Percentiles rank a stretch among this genome's conserved stretches.
Conservation (phyloP, 768 basidiomycete species). For the Leccinum variicolor region DNA sequence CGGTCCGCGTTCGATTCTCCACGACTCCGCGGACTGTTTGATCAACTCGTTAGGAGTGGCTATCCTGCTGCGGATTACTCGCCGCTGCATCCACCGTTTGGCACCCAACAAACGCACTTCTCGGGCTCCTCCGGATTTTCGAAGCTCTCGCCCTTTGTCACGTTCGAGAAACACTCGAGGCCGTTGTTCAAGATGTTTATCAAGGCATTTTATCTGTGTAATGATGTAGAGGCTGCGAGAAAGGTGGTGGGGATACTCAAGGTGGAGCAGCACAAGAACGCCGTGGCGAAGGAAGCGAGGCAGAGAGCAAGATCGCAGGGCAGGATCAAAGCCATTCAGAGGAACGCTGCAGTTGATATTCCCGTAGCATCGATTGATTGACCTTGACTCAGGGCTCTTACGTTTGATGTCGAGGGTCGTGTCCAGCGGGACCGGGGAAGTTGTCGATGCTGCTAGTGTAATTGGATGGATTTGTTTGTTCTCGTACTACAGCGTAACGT, state of each 20-base stretch:
- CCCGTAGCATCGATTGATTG: constrained; percentile 7
- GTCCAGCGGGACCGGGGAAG: background rate
- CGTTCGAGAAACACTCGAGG: constrained; percentile 55
- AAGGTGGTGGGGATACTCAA: constrained; percentile 55
- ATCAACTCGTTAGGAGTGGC: constrained; percentile 56
- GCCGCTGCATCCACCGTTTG: constrained; percentile 42
- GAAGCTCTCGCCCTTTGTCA: constrained; percentile 40
- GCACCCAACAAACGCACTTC: constrained; percentile 26
- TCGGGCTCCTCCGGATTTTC: constrained; percentile 30
- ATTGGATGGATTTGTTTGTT: background rate
- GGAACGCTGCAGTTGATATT: background rate
- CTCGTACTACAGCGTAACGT: background rate
- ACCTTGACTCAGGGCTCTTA: background rate
- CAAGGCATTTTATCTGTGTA: constrained; percentile 54
- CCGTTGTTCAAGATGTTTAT: constrained; percentile 76
- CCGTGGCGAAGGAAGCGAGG: constrained; percentile 10
- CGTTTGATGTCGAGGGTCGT: background rate
- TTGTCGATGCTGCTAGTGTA: background rate
- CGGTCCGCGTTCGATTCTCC: constrained; percentile 37
- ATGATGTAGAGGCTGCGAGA: constrained; percentile 52
- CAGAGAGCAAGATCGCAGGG: constrained; percentile 18
- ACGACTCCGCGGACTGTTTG: constrained; percentile 57
- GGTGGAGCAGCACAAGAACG: constrained; percentile 29
- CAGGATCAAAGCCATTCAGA: constrained; percentile 14
- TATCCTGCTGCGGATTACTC: constrained; percentile 44